Evolutionary conservation across 2,329 filamentous ascomycete genomes (phyloP), one percentile per base, ranked within the genome.

Genomic region (Stenocarpella maydis): DNA sequence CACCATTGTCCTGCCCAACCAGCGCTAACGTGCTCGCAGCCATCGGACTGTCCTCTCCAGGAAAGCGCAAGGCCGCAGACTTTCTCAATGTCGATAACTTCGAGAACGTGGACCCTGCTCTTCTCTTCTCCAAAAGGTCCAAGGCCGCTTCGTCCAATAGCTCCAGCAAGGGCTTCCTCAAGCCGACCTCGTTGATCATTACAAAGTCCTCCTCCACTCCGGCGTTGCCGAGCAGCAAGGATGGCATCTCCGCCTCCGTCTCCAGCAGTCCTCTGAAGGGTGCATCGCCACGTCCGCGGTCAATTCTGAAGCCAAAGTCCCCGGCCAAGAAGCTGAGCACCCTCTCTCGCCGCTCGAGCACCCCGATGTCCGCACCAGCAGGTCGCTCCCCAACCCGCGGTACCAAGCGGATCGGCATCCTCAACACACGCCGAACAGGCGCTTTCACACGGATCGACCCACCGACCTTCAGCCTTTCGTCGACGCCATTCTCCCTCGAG

Each of bases 401-500:
- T 75, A 80, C 85, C 74, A 94, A 93, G 81, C 88, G 90, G 71
- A 84, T 90, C 34, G 88, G 89, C 64, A 88, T 94, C 72, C 84
- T 94, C 50, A 89, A 86, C 77, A 89, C 91, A 70, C 90, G 92
- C 60, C 88, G 88, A 70, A 87, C 86, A 19, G 86, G 85, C n/a
- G 85, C 88, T 7, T 89, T 90, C 78, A 83, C 87, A 53, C 92
- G 93, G 55, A 84, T 95, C 67, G 91, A 95, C 73, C 90, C 92
- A 1, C 91, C 92, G 1, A 80, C 86, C 17, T 90, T 90, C 77
- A 80, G 81, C 63, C 81, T 82, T 68, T 81, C 80, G 31, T 78
- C 82, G 39, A 82, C 91, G 4, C 92, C 93, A 0, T 97, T 97
- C 80, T 95, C 92, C 65, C 90, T 97, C 70, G 92, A 96, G 77